These are phyloP conservation scores for Agaricus bisporus DNA, from an alignment of 768 basidiomycete genomes.

Conservation along the genomic window DNA sequence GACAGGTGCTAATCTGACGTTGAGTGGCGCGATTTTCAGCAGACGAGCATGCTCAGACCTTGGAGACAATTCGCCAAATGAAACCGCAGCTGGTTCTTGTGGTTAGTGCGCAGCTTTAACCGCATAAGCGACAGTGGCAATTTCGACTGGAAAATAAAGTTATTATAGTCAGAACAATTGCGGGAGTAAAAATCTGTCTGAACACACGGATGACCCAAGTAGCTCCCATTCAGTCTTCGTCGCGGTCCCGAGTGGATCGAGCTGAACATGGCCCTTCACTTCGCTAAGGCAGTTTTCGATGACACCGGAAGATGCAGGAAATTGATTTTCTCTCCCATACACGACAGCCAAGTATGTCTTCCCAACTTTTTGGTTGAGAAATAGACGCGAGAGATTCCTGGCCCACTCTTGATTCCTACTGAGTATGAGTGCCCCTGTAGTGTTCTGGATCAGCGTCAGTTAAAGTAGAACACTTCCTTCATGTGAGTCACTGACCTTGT, in stretches of 20 bases:
- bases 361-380: slow-evolving; percentile 36
- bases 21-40: neutral
- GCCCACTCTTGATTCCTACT: slow-evolving; percentile 39
- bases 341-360: slow-evolving; percentile 67
- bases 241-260: slow-evolving; percentile 28
- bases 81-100: slow-evolving; percentile 69
- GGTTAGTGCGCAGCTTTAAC: slow-evolving; percentile 51
- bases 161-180: neutral
- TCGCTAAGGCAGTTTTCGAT: slow-evolving; percentile 38
- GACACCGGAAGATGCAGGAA: slow-evolving; percentile 29
- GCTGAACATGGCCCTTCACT: slow-evolving; percentile 39
- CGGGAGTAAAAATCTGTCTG: neutral
- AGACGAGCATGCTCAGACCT: slow-evolving; percentile 24
- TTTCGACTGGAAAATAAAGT: slow-evolving; percentile 23
- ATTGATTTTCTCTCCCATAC: slow-evolving; percentile 42
- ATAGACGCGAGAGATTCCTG: slow-evolving; percentile 49
- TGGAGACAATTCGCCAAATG: slow-evolving; percentile 49
- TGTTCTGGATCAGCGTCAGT: slow-evolving; percentile 31
- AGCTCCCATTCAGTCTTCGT: slow-evolving; percentile 54
- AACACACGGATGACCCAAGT: slow-evolving; percentile 50
- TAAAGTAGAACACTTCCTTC: neutral
- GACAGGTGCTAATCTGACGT: slow-evolving; percentile 46
- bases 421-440: slow-evolving; percentile 58
- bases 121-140: slow-evolving; percentile 52
- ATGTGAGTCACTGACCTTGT: slow-evolving; percentile 39